Evolutionary conservation across 768 basidiomycete genomes (phyloP), one percentile per base, ranked within the genome.

Genomic region (Auriscalpium orientale): DNA sequence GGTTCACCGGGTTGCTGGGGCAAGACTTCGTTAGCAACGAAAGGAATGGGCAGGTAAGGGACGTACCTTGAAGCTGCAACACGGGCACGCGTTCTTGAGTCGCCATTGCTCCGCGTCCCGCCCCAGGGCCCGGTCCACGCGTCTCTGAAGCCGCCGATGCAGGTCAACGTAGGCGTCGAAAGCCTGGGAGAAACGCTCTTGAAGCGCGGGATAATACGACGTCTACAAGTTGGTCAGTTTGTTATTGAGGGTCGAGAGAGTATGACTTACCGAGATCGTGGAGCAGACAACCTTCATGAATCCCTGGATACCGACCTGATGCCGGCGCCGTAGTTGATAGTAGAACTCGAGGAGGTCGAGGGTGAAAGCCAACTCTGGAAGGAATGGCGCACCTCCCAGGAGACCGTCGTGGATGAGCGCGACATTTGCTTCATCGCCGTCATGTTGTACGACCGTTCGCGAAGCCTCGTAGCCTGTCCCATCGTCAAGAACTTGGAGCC

Each of bases 91-190:
- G 35, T 54, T 8, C 4, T 16, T 1, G 1, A 45, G 21, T 0
- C 34, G 33, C 53, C 53, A 54, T 1, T n/a, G 1, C 1, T 6
- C 13, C 1, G 1, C 28, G 16, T 54, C 21, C 6, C 53, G 44
- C 2, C 12, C 33, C 1, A 54, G 53, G 0, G 44, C 45, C 0
- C 2, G 0, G 21, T 54, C 53, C 5, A 20, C 9, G 10, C 1
- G 6, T 7, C 6, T 9, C 18, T 54, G 13, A 13, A 54, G n/a
- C 1, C 18, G 43, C 12, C 8, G 11, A 1, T 10, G 28, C 8
- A 54, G 16, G 44, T 46, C 28, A 1, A 45, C 34, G 9, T 46
- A 54, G 1, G 28, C 18, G 33, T 54, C 53, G 33, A 54, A 54
- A 1, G 53, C 34, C 8, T 9, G 8, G 2, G 53, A 54, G 34